Evolutionary conservation across 331 rosid species (phyloP).

Genomic region (Ulmus americana): DNA sequence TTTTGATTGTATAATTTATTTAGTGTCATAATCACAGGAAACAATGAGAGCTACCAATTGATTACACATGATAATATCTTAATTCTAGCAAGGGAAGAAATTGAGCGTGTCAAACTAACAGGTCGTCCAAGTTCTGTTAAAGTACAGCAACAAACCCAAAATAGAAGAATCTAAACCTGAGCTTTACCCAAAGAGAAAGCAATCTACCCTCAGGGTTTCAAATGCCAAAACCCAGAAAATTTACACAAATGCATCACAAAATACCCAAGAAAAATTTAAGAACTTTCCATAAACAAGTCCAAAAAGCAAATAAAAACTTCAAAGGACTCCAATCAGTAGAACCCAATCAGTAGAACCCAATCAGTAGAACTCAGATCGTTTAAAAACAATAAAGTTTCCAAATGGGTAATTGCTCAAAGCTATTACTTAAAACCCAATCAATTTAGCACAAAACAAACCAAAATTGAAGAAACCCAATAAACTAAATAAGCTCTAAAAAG

Average conservation of each 20-base stretch:
- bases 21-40: neutral
- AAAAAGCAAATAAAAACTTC: neutral
- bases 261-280: neutral
- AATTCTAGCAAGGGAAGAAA: neutral
- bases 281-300: neutral
- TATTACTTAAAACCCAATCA: conserved; percentile 8
- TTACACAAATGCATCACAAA: neutral
- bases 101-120: neutral
- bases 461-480: conserved; percentile 4
- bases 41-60: conserved; percentile 3
- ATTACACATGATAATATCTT: neutral
- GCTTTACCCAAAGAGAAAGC: neutral
- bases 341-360: conserved; percentile 7
- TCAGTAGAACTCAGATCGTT: conserved; percentile 20
- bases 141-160: conserved; percentile 1
- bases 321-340: conserved; percentile 1
- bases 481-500: conserved; percentile 8
- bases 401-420: neutral
- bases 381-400: conserved; percentile 8
- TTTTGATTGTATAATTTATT: conserved; percentile 1
- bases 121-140: neutral
- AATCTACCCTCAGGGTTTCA: neutral
- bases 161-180: neutral
- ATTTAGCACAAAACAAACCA: neutral
- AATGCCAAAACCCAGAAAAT: neutral